Conservation (phyloP, 2,329 filamentous ascomycete species). For the Botrytis cinerea region DNA sequence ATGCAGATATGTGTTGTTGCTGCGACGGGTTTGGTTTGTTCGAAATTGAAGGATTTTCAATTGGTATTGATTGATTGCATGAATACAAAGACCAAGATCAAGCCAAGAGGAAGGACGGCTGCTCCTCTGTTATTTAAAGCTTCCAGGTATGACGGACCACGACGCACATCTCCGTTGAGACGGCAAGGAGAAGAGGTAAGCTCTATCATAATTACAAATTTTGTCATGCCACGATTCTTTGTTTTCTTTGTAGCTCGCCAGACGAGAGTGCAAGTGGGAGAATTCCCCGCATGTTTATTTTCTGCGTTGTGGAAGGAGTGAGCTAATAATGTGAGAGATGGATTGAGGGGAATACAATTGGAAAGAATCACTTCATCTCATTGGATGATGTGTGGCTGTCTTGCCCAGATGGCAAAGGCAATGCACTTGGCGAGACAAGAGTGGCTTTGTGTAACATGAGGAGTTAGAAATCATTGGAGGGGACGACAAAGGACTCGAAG, state of each 20-base stretch:
- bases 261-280: not conserved
- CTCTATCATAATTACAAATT: not conserved
- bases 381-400: not conserved
- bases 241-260: slow-evolving; percentile 7
- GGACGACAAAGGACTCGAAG: slow-evolving; percentile 4
- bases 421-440: slow-evolving; percentile 3
- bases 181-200: not conserved
- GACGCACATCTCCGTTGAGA: not conserved
- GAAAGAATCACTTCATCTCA: not conserved
- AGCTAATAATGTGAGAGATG: not conserved
- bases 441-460: slow-evolving; percentile 1
- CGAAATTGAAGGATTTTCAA: not conserved
- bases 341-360: not conserved
- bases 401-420: not conserved
- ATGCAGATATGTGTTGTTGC: not conserved
- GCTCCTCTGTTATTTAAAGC: slow-evolving; percentile 9
- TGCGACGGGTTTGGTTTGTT: not conserved
- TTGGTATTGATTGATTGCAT: slow-evolving; percentile 8
- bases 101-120: slow-evolving; percentile 21
- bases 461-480: not conserved
- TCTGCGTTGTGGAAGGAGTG: not conserved
- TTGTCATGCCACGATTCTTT: slow-evolving; percentile 13
- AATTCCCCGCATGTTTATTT: slow-evolving; percentile 6
- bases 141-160: not conserved
- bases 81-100: slow-evolving; percentile 13